Conservation (phyloP, 2,329 filamentous ascomycete genomes). For the Elsinoe australis region DNA sequence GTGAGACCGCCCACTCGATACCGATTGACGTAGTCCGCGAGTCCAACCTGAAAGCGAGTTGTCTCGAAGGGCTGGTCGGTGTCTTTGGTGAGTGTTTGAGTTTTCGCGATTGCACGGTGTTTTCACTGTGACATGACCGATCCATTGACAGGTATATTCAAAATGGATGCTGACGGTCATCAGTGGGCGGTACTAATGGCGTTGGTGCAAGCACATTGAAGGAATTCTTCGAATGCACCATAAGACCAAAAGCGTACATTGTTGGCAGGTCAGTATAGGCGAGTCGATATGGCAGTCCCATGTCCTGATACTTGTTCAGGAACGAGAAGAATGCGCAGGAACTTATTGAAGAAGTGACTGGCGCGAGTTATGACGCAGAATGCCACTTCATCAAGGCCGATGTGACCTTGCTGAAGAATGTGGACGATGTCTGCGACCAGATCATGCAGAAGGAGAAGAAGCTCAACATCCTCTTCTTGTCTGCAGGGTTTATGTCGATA, state of each 20-base stretch:
- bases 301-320: slow-evolving; percentile 23
- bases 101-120: background rate
- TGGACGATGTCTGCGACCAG: slow-evolving; percentile 39
- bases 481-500: slow-evolving; percentile 42
- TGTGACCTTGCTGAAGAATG: slow-evolving; percentile 35
- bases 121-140: background rate
- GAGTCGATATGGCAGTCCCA: background rate
- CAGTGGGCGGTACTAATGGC: slow-evolving; percentile 38
- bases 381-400: slow-evolving; percentile 37
- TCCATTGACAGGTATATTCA: no score
- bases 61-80: slow-evolving; percentile 28
- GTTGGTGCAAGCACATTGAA: slow-evolving; percentile 39
- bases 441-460: slow-evolving; percentile 44
- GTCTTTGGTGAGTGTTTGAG: slow-evolving; percentile 27
- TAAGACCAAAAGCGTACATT: slow-evolving; percentile 36
- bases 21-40: slow-evolving; percentile 26
- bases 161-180: background rate
- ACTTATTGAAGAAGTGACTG: slow-evolving; percentile 33
- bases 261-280: slow-evolving; percentile 31
- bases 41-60: slow-evolving; percentile 27
- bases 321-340: slow-evolving; percentile 32
- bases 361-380: slow-evolving; percentile 25
- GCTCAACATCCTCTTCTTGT: slow-evolving; percentile 51
- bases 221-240: slow-evolving; percentile 36
- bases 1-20: slow-evolving; percentile 20